Evolutionary conservation across 768 basidiomycete species (phyloP).

Genomic region (Cystofilobasidium capitatum): DNA sequence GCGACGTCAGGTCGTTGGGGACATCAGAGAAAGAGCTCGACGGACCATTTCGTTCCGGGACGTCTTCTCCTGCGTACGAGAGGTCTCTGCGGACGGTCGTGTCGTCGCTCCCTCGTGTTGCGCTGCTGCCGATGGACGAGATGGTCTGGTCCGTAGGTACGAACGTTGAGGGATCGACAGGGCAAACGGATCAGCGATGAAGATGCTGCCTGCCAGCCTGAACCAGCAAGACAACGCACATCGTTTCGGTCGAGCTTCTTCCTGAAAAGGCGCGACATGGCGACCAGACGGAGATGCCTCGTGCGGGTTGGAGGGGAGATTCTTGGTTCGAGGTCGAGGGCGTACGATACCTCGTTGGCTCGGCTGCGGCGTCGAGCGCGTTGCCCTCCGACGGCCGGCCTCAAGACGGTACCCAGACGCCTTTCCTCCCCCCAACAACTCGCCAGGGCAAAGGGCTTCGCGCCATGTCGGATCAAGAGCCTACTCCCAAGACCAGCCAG

Average conservation of each 20-base stretch:
- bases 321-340: neutral
- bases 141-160: conserved; percentile 13
- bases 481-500: no score
- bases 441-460: no score
- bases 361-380: no score
- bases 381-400: no score
- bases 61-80: conserved; percentile 17
- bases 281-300: neutral
- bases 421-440: no score
- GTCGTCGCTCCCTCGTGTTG: conserved; percentile 11
- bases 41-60: conserved; percentile 13
- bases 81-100: neutral
- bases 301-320: neutral
- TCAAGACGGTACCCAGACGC: no score
- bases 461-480: no score
- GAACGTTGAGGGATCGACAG: neutral
- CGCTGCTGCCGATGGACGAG: conserved; percentile 6
- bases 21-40: neutral
- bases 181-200: neutral
- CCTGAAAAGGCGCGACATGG: neutral
- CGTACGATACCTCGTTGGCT: no score
- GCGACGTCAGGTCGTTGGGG: neutral
- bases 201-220: no score
- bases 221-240: neutral
- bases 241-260: conserved; percentile 5